Evolutionary conservation across 768 basidiomycete species (phyloP).

Genomic region (Piloderma croceum): DNA sequence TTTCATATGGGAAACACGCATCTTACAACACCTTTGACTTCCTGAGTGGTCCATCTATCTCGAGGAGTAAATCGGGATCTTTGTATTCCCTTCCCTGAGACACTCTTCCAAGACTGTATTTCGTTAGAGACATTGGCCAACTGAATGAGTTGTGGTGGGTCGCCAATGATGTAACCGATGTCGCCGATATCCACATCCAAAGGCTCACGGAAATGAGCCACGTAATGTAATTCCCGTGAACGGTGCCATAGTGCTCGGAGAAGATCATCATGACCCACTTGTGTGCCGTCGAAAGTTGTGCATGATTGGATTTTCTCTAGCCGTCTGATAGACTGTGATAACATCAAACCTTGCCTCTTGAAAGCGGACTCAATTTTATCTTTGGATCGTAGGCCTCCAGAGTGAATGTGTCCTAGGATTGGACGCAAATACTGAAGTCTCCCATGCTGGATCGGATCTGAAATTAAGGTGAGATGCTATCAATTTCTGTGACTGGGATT

Average conservation of each 20-base stretch:
- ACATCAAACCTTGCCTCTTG: constrained; percentile 3
- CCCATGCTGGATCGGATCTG: constrained; percentile 3
- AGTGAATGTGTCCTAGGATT: constrained; percentile 10
- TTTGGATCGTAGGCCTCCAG: constrained; percentile 6
- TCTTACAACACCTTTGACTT: no score
- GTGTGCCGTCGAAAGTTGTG: no score
- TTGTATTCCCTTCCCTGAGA: no score
- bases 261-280: no score
- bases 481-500: background rate
- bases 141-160: constrained; percentile 2
- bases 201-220: constrained; percentile 7
- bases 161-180: constrained; percentile 6
- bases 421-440: constrained; percentile 9
- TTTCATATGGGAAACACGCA: no score
- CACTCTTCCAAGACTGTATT: no score
- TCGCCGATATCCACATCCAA: constrained; percentile 7
- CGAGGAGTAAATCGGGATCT: no score
- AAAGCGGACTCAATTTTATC: constrained; percentile 10
- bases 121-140: no score
- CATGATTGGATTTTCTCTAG: no score
- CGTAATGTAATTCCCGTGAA: constrained; percentile 9
- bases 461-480: background rate
- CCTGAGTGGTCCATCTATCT: no score
- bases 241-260: constrained; percentile 2
- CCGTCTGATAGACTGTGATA: constrained; percentile 1